A percentile compares a stretch with the other conserved stretches of the same genome.
phyloP scores from a whole-genome alignment of 2,329 filamentous ascomycete species.

The Venturia effusa region DNA sequence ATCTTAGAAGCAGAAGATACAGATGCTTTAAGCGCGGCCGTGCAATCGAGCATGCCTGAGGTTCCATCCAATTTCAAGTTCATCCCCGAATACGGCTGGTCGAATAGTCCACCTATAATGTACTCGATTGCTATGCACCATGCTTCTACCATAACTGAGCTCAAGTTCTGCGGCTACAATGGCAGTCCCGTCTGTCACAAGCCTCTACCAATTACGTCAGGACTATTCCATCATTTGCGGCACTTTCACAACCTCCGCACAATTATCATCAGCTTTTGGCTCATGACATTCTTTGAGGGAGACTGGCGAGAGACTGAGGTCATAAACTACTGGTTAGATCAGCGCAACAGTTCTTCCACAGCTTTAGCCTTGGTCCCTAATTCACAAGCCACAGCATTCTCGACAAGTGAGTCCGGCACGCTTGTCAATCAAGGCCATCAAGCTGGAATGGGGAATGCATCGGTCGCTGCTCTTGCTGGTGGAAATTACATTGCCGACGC shows the following conservation, averaged over 20 bases:
- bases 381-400: not conserved
- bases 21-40: constrained; percentile 16
- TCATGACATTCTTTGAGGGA: constrained; percentile 20
- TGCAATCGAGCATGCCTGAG: constrained; percentile 19
- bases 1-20: constrained; percentile 23
- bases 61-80: constrained; percentile 11
- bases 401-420: not conserved
- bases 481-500: not conserved
- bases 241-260: constrained; percentile 32
- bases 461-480: not conserved
- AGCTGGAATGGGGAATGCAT: not conserved
- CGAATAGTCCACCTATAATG: constrained; percentile 26
- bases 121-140: constrained; percentile 32
- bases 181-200: constrained; percentile 30
- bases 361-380: constrained; percentile 20
- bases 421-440: not conserved
- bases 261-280: constrained; percentile 32
- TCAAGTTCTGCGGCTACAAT: constrained; percentile 38
- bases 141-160: constrained; percentile 29
- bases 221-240: constrained; percentile 28
- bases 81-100: constrained; percentile 28
- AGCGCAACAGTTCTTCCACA: constrained; percentile 26
- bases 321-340: constrained; percentile 30
- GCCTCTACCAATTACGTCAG: constrained; percentile 26
- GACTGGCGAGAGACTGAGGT: constrained; percentile 6